These are phyloP conservation scores for Aegilops sharonensis DNA, from an alignment of 176 grass and related monocot genomes.

Conservation along the genomic window DNA sequence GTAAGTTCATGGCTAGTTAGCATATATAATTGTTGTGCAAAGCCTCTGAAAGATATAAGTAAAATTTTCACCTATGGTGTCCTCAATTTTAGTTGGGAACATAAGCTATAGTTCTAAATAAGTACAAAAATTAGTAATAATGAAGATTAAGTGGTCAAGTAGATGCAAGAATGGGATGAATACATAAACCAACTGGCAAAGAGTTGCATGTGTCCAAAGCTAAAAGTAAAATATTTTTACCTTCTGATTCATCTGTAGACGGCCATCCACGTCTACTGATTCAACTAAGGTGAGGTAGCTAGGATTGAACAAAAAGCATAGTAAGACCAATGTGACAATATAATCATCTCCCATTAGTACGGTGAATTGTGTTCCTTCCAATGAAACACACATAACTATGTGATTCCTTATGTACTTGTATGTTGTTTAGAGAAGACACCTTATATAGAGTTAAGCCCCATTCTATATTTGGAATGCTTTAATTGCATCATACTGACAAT, in stretches of 20 bases:
- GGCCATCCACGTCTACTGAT: not conserved
- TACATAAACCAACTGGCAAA: not conserved
- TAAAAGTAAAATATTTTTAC: not conserved
- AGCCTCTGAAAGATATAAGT: not conserved
- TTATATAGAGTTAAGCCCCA: not conserved
- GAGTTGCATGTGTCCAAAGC: not conserved
- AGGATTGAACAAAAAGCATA: not conserved
- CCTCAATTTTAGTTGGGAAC: not conserved
- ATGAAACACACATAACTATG: not conserved
- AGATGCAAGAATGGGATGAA: no score
- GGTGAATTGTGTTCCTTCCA: not conserved
- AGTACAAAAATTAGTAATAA: not conserved
- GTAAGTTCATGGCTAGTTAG: not conserved
- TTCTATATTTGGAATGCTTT: not conserved
- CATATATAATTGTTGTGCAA: not conserved
- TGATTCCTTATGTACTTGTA: not conserved
- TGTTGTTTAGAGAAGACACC: not conserved
- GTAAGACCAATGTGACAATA: not conserved
- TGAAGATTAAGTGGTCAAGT: not conserved
- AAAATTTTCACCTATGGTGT: not conserved
- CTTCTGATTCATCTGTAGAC: not conserved
- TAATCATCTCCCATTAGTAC: not conserved
- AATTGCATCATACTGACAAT: not conserved
- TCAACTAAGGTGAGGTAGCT: not conserved
- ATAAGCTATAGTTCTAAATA: not conserved